These are phyloP conservation scores for Pythium insidiosum DNA, from an alignment of 352 stramenopile species.

Conservation along the genomic window DNA sequence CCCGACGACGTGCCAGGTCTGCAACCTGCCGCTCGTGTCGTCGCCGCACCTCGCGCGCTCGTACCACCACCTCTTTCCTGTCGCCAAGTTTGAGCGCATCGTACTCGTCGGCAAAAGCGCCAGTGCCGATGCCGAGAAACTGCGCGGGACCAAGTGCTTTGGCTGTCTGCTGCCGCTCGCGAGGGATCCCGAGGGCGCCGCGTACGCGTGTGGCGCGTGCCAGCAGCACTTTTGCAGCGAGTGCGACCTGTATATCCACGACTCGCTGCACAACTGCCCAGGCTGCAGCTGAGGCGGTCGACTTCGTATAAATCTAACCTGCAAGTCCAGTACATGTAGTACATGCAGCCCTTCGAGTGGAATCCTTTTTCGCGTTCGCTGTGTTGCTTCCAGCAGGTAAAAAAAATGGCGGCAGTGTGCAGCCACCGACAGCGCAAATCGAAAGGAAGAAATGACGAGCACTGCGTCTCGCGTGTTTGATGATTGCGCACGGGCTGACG, in stretches of 20 bases:
- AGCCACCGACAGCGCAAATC: too few species aligned
- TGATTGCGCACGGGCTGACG: too few species aligned
- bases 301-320: too few species aligned
- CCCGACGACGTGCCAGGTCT: slow-evolving; percentile 94
- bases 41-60: slow-evolving; percentile 95
- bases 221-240: slow-evolving; percentile 92
- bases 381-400: too few species aligned
- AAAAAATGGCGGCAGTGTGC: too few species aligned
- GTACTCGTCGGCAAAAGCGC: slow-evolving; percentile 16
- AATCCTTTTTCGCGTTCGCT: too few species aligned
- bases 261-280: slow-evolving; percentile 98
- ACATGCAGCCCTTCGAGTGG: too few species aligned
- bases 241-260: slow-evolving; percentile 97
- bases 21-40: slow-evolving; percentile 93
- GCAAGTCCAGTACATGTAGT: too few species aligned
- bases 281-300: slow-evolving; percentile 78
- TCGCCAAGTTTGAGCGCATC: slow-evolving; percentile 89
- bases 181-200: slow-evolving; percentile 32
- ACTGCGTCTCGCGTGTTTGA: too few species aligned
- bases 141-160: slow-evolving; percentile 57
- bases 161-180: slow-evolving; percentile 59
- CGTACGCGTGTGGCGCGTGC: slow-evolving; percentile 88
- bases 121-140: slow-evolving; percentile 10
- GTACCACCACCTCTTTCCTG: slow-evolving; percentile 98
- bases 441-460: too few species aligned